phyloP scores from a whole-genome alignment of 345 rosid genomes.

The Linum tenue region DNA sequence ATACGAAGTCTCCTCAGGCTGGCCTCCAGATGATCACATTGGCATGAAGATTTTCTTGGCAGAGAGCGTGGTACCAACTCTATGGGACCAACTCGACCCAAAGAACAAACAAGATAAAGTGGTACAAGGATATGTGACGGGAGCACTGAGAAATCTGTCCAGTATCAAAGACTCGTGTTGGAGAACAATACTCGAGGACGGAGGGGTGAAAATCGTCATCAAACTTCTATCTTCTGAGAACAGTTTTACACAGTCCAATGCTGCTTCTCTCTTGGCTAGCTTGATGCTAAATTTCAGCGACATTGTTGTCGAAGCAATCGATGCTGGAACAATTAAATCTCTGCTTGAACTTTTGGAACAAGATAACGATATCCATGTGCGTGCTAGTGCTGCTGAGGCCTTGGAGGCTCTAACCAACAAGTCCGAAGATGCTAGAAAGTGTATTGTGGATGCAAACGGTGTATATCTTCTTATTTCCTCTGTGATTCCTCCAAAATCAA shows the following conservation, averaged over 20 bases:
- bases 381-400: slow-evolving; percentile 77
- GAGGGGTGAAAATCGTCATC: slow-evolving; percentile 60
- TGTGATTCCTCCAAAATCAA: slow-evolving; percentile 63
- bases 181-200: slow-evolving; percentile 63
- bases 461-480: slow-evolving; percentile 59
- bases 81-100: slow-evolving; percentile 70
- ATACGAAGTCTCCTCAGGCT: slow-evolving; percentile 73
- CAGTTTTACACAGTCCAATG: slow-evolving; percentile 63
- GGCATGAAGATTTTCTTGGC: slow-evolving; percentile 79
- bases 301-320: slow-evolving; percentile 55
- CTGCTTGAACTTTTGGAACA: slow-evolving; percentile 54
- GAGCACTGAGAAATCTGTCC: slow-evolving; percentile 86
- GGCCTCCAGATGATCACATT: slow-evolving; percentile 67
- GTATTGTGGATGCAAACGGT: slow-evolving; percentile 53
- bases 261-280: slow-evolving; percentile 84
- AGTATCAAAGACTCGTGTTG: slow-evolving; percentile 63
- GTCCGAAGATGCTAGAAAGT: slow-evolving; percentile 53
- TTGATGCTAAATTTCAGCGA: slow-evolving; percentile 54
- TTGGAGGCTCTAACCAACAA: slow-evolving; percentile 67
- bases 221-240: slow-evolving; percentile 70
- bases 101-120: slow-evolving; percentile 53
- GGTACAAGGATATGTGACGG: slow-evolving; percentile 73
- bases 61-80: slow-evolving; percentile 71
- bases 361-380: slow-evolving; percentile 44
- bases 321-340: slow-evolving; percentile 62